Percentiles rank a stretch among this genome's conserved stretches.
Evolutionary conservation across 1,139 yeast genomes (phyloP).

Genomic region (Yamadazyma trypodendri): DNA sequence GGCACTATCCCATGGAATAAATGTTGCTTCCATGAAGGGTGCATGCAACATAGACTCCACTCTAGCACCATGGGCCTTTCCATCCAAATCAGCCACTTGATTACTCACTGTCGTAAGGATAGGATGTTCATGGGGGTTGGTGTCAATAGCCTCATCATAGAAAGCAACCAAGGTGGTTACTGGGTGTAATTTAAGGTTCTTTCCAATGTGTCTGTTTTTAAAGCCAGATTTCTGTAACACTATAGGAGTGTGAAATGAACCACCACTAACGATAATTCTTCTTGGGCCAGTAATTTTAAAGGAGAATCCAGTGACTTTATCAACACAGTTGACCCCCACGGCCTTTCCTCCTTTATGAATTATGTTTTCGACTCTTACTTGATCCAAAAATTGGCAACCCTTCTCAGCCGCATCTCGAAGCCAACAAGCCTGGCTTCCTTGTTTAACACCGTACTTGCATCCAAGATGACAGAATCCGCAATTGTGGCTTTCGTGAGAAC

Average conservation of each 20-base stretch:
- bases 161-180: constrained; percentile 43
- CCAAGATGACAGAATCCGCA: constrained; percentile 57
- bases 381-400: constrained; percentile 51
- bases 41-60: constrained; percentile 52
- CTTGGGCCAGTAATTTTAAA: constrained; percentile 47
- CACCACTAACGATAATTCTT: constrained; percentile 48
- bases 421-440: constrained; percentile 55
- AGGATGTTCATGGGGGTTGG: constrained; percentile 41
- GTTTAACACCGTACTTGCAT: constrained; percentile 55
- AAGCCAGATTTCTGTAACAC: constrained; percentile 53
- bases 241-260: constrained; percentile 53
- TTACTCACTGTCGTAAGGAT: constrained; percentile 55
- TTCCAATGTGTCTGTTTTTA: constrained; percentile 53
- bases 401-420: constrained; percentile 48
- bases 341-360: constrained; percentile 46
- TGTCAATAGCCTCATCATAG: constrained; percentile 33
- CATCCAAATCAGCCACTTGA: constrained; percentile 53
- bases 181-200: constrained; percentile 56
- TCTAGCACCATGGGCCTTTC: constrained; percentile 56
- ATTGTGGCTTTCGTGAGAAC: constrained; percentile 43
- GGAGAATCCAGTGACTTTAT: constrained; percentile 25
- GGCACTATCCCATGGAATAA: constrained; percentile 47
- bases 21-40: constrained; percentile 40
- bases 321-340: constrained; percentile 40
- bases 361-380: constrained; percentile 42